Base-by-base conservation (phyloP, 2,329 filamentous ascomycete genomes). In the Neopestalotiopsis clavispora region DNA sequence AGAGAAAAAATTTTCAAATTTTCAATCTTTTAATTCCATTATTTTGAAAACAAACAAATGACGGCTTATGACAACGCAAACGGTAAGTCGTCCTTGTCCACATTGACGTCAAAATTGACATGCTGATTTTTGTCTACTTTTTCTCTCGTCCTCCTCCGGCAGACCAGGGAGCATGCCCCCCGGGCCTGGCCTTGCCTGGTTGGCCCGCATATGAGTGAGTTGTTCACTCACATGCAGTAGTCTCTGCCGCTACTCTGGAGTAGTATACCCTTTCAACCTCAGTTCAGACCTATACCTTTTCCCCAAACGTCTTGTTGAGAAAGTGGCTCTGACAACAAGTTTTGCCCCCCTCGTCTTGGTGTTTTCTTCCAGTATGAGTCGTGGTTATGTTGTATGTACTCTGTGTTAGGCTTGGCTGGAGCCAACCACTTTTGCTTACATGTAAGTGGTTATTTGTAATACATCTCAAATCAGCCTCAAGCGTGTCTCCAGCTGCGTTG, bases 71-170 rank as follows among this genome's bases (percentile, higher is more conserved):
- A 14, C 62, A 65, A 52, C 38, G 42, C 62, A 65, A 49, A 23
- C 62, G 62, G 62, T 52, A 65, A 65, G 62, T 65, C 62, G 45
- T 63, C 34, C 38, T 65, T 45, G 45, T 34, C 30, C 30, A 28
- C 20, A 28, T 56, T 65, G 42, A 49, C 62, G 62, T 65, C 62
- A 65, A 40, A 42, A 45, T 52, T 52, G 45, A 52, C 45, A 52
- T 52, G 45, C 17, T 52, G 45, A 52, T 20, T 42, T 23, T 7
- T 13, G 10, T 17, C 20, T 14, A 38, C 14, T 38, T n/a, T 28
- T n/a, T 30, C 17, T 20, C n/a, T 30, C n/a, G 5, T n/a, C n/a
- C 28, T 60, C 34, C 3, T n/a, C 17, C 7, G n/a, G 14, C 20
- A 52, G 20, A n/a, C 17, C 45, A 52, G 45, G 17, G 45, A n/a